Base-by-base conservation (phyloP, 257 asterid genomes). In the Cordia subcordata region DNA sequence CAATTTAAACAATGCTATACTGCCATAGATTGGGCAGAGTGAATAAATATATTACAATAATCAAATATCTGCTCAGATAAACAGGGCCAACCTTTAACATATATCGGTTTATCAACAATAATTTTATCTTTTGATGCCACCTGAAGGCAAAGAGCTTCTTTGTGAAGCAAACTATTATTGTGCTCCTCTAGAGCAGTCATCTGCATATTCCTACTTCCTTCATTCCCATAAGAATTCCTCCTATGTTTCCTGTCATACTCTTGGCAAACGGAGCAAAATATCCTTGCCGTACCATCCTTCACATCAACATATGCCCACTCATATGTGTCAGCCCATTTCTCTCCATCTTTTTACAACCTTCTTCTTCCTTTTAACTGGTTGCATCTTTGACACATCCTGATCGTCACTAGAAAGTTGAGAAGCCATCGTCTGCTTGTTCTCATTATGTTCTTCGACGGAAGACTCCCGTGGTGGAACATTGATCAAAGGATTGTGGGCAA, bases 151-250 rank as follows among this genome's bases (percentile, higher is more conserved):
- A 92, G 91, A 62, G 99, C 99, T 85, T 92, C 99, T 75, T 92
- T 92, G 69, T 92, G 99, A 79, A 92, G 96, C 77, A 92, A 82
- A 66, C 99, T 92, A 75, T 92, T 92, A 71, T 92, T 92, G 56
- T 88, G 99, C 81, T 92, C 99, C 82, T 92, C 99, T 63, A 92
- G 74, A 52, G 99, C 99, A 77, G 96, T 92, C 99, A 92, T 92
- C 83, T 92, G 99, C 99, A 92, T 92, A 80, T 92, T 92, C 79
- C 96, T 80, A 72, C 99, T 92, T 61, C 99, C 99, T 84, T 92
- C 99, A 71, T 92, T 92, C 62, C 99, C 99, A 58, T 92, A 92
- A 53, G 99, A 96, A 73, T 92, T 92, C 59, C 99, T 72, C 80
- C 99, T 86, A 66, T 93, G 99, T 73, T 93, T 93, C 74, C 99